A percentile compares a stretch with the other conserved stretches of the same genome.
Evolutionary conservation across 2,329 filamentous ascomycete genomes (phyloP).

Genomic region (Ceratocystis variospora): DNA sequence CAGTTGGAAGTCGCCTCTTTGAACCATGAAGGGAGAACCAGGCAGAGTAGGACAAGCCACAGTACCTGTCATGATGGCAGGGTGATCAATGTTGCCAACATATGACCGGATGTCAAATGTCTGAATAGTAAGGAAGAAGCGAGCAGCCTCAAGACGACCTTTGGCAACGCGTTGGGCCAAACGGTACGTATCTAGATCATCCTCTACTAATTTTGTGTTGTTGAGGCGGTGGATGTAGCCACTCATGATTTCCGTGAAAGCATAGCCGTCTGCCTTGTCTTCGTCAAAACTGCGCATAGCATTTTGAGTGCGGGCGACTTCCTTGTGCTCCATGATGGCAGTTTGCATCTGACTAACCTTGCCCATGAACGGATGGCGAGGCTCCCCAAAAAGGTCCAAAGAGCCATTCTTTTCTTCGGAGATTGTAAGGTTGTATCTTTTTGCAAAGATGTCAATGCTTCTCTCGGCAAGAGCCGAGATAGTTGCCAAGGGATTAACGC

Average conservation of each 20-base stretch:
- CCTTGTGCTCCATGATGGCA: conserved; percentile 27
- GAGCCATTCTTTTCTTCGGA: conserved; percentile 33
- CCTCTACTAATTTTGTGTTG: conserved; percentile 27
- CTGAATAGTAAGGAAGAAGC: conserved; percentile 46
- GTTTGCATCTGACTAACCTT: conserved; percentile 13
- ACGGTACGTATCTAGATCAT: conserved; percentile 39
- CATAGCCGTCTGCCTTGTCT: conserved; percentile 37
- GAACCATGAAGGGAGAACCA: conserved; percentile 48
- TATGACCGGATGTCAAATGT: conserved; percentile 38
- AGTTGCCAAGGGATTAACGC: conserved; percentile 55
- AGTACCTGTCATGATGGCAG: conserved; percentile 43
- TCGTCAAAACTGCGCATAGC: conserved; percentile 32
- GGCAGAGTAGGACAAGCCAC: conserved; percentile 42
- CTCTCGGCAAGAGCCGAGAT: conserved; percentile 56
- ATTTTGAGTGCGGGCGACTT: conserved; percentile 27
- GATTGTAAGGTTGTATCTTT: conserved; percentile 31
- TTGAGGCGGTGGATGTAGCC: conserved; percentile 43
- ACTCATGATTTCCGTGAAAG: conserved; percentile 52
- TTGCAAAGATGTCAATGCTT: conserved; percentile 39
- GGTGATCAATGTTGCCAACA: conserved; percentile 35
- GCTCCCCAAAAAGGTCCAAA: conserved; percentile 42
- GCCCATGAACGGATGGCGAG: conserved; percentile 28
- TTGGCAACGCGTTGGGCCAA: conserved; percentile 39
- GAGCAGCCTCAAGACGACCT: conserved; percentile 40
- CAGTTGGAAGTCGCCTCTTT: conserved; percentile 42